Evolutionary conservation across 805 yeast genomes (phyloP).

Genomic region (Debaryomyces hansenii): DNA sequence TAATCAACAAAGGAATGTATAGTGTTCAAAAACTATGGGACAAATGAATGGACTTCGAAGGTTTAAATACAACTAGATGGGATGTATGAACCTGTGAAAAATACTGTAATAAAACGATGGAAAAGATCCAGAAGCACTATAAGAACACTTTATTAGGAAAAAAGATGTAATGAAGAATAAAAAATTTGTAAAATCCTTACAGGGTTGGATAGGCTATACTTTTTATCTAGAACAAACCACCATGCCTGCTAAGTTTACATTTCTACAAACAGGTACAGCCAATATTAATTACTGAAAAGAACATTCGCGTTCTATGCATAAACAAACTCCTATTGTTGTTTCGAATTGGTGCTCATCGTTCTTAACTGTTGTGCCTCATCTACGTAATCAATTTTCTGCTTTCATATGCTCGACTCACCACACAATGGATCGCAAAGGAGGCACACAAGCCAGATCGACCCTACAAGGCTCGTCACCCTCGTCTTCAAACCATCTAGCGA

Average conservation of each 20-base stretch:
- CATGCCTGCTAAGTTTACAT: neutral
- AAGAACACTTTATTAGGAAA: neutral
- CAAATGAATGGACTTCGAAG: neutral
- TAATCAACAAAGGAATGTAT: slow-evolving; percentile 6
- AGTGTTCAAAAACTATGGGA: slow-evolving; percentile 1
- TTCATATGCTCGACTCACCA: no score
- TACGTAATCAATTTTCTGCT: no score
- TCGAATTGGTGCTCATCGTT: no score
- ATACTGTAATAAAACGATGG: neutral
- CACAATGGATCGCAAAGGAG: no score
- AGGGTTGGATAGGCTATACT: neutral
- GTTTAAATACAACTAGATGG: neutral
- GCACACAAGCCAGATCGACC: no score
- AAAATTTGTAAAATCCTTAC: neutral
- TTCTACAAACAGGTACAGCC: neutral
- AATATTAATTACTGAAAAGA: neutral
- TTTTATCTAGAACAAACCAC: neutral
- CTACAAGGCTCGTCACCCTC: no score
- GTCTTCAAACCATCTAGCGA: no score
- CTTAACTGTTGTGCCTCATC: no score
- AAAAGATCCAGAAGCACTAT: neutral
- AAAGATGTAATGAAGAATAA: neutral
- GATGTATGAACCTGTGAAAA: neutral
- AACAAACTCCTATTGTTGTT: no score
- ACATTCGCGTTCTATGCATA: neutral